Conservation (phyloP, 1,284 basidiomycete species). For the Melampsora americana region DNA sequence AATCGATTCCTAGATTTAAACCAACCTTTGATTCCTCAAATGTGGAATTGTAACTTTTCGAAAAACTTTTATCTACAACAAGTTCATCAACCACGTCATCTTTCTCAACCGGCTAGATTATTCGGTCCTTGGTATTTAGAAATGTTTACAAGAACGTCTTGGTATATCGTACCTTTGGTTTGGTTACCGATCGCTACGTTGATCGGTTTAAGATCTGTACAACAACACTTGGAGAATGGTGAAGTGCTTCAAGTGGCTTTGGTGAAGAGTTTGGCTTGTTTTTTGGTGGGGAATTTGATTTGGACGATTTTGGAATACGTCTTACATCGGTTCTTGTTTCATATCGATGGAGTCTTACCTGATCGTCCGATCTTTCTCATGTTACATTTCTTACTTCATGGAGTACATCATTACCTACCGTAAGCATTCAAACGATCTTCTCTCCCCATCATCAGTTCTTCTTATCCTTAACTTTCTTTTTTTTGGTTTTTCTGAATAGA, state of each 20-base stretch:
- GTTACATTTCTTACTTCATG: constrained; percentile 85
- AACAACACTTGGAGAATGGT: constrained; percentile 68
- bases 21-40: constrained; percentile 77
- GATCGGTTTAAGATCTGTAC: constrained; percentile 72
- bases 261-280: constrained; percentile 63
- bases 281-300: constrained; percentile 75
- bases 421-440: constrained; percentile 56
- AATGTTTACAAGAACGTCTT: constrained; percentile 78
- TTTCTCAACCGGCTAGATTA: constrained; percentile 78
- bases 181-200: constrained; percentile 86
- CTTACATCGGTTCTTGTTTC: constrained; percentile 97
- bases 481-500: constrained; percentile 15
- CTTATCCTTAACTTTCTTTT: background rate
- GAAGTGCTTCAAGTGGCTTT: constrained; percentile 39
- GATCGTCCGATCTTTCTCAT: constrained; percentile 75
- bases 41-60: constrained; percentile 78
- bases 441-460: background rate
- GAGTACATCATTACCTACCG: constrained; percentile 94
- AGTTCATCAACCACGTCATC: constrained; percentile 91
- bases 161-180: constrained; percentile 88
- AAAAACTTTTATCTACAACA: constrained; percentile 95
- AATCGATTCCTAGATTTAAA: constrained; percentile 89
- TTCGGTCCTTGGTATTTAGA: constrained; percentile 82
- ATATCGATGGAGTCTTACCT: constrained; percentile 84
- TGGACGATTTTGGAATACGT: constrained; percentile 95